Evolutionary conservation across 768 basidiomycete species (phyloP).

Genomic region (Tulasnella sp.): DNA sequence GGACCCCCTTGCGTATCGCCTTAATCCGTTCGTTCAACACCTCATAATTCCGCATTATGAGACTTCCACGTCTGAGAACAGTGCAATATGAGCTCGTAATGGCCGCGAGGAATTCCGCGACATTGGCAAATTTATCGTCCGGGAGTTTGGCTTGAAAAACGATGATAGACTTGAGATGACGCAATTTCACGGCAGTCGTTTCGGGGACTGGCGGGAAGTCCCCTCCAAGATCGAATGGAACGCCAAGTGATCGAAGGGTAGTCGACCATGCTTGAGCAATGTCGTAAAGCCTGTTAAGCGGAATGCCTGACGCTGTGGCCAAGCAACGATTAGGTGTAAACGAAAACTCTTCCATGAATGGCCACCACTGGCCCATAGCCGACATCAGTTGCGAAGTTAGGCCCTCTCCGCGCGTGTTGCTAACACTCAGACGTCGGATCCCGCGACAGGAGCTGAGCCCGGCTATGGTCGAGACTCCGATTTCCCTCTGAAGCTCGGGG

Average conservation of each 20-base stretch:
- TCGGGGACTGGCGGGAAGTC: background rate
- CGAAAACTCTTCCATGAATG: background rate
- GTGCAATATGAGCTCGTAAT: background rate
- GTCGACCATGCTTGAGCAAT: background rate
- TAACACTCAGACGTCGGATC: background rate
- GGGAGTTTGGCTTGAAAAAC: background rate
- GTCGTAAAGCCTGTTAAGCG: background rate
- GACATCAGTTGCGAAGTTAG: background rate
- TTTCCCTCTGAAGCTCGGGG: background rate
- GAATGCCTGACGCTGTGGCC: background rate
- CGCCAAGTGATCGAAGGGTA: background rate
- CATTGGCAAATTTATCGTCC: background rate
- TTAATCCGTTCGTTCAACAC: background rate
- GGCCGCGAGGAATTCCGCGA: background rate
- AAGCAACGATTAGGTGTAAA: background rate
- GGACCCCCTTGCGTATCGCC: background rate
- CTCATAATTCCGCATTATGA: background rate
- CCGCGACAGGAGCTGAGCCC: background rate
- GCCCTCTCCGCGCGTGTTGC: background rate
- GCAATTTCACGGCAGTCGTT: background rate
- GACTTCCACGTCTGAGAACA: background rate
- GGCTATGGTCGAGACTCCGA: background rate
- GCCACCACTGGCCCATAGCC: background rate
- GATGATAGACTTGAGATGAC: background rate
- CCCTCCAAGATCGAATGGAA: background rate